phyloP scores from a whole-genome alignment of 768 basidiomycete genomes.

The Mycena vulgaris region DNA sequence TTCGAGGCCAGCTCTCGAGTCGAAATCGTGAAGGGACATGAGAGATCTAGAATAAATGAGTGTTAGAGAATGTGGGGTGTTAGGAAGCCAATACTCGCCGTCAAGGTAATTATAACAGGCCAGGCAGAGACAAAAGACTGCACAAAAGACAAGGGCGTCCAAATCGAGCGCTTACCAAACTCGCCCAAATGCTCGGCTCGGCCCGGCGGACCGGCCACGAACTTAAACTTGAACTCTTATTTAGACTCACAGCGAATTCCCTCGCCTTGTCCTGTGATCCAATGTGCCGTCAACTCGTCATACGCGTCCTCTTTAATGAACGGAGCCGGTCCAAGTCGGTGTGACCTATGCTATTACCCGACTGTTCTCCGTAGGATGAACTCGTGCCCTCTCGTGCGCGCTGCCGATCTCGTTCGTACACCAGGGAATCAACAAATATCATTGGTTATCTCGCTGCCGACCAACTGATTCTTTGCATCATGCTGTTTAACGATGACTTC shows the following conservation, averaged over 20 bases:
- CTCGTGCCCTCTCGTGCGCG: slow-evolving; percentile 19
- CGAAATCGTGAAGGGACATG: slow-evolving; percentile 55
- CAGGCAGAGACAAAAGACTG: slow-evolving; percentile 12
- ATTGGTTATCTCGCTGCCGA: background rate
- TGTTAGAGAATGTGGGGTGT: background rate
- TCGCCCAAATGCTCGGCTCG: no score
- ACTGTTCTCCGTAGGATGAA: slow-evolving; percentile 35
- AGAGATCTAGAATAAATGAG: slow-evolving; percentile 26
- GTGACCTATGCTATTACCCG: slow-evolving; percentile 21
- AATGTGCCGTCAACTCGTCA: no score
- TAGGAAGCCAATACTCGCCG: slow-evolving; percentile 14
- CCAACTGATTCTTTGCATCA: background rate
- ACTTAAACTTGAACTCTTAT: no score
- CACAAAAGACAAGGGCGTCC: slow-evolving; percentile 13
- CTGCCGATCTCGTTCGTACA: no score
- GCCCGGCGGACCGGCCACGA: no score
- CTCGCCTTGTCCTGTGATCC: no score
- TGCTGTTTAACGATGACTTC: background rate
- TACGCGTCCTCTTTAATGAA: no score
- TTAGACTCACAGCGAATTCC: no score
- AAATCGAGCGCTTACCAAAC: no score
- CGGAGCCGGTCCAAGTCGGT: background rate
- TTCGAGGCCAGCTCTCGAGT: slow-evolving; percentile 62
- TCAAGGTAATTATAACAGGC: slow-evolving; percentile 11
- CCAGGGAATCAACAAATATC: slow-evolving; percentile 6